Conservation (phyloP, 2,329 filamentous ascomycete genomes). For the Colletotrichum spinosum region DNA sequence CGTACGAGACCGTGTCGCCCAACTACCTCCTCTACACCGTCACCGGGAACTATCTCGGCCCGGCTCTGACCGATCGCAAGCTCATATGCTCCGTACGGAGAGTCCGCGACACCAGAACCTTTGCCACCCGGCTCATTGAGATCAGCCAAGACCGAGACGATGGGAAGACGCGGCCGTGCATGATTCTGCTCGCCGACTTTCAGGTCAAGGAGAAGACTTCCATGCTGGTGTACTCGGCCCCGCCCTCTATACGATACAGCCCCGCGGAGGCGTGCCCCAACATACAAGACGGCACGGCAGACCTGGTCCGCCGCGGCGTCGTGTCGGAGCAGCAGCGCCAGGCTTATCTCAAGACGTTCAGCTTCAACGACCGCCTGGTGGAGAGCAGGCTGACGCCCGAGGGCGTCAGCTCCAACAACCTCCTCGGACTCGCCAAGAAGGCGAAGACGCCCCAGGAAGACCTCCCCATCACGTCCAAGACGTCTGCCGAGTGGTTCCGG, state of each 20-base stretch:
- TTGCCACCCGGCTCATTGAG: constrained; percentile 59
- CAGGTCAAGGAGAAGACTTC: constrained; percentile 52
- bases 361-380: constrained; percentile 44
- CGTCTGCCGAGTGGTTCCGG: constrained; percentile 56
- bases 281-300: constrained; percentile 32
- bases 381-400: constrained; percentile 51
- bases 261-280: constrained; percentile 42
- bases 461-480: constrained; percentile 46
- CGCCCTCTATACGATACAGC: constrained; percentile 47
- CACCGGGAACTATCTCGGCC: constrained; percentile 59
- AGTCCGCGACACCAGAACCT: constrained; percentile 58
- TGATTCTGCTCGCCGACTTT: constrained; percentile 60
- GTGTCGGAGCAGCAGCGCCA: constrained; percentile 41
- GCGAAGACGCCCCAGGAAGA: constrained; percentile 48
- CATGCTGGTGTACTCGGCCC: constrained; percentile 51
- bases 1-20: constrained; percentile 50
- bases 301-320: constrained; percentile 41
- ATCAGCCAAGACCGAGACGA: constrained; percentile 54
- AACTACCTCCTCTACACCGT: constrained; percentile 58
- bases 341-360: constrained; percentile 45
- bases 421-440: constrained; percentile 54
- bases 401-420: constrained; percentile 57
- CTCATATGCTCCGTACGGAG: constrained; percentile 50
- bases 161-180: constrained; percentile 50
- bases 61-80: constrained; percentile 53